Evolutionary conservation across 768 basidiomycete genomes (phyloP).

Genomic region (Panellus pusillus): DNA sequence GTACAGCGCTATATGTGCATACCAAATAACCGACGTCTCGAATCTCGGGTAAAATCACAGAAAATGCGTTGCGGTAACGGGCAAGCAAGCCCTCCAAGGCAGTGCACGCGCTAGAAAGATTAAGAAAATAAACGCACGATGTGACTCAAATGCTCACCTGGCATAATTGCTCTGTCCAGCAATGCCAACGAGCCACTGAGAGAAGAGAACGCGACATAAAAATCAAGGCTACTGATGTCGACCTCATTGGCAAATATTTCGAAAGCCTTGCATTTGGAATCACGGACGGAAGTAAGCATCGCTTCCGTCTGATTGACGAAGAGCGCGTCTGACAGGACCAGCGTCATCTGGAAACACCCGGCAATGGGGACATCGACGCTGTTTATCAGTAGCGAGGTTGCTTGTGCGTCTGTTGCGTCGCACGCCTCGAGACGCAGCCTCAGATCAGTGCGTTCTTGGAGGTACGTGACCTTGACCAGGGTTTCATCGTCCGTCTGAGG

Average conservation of each 20-base stretch:
- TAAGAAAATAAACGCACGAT: background rate
- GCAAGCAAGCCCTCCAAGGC: background rate
- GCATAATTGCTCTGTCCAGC: background rate
- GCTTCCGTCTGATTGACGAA: background rate
- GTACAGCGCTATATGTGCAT: background rate
- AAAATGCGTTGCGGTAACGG: background rate
- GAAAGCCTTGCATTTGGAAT: background rate
- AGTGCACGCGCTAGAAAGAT: background rate
- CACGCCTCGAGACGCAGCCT: background rate
- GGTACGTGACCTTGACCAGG: background rate
- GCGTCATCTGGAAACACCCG: constrained; percentile 2
- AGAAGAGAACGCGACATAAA: background rate
- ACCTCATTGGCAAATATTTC: background rate
- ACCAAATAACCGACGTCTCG: background rate
- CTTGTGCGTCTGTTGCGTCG: background rate
- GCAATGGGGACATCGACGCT: background rate
- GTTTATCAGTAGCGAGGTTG: background rate
- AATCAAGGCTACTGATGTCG: background rate
- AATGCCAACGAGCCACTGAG: background rate
- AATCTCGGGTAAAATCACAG: background rate
- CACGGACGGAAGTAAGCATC: background rate
- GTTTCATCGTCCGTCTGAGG: background rate
- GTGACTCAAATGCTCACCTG: background rate
- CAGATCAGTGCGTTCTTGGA: background rate
- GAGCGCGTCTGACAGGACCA: background rate